phyloP scores from a whole-genome alignment of 352 stramenopile genomes.

The Globisporangium paroecandrum region DNA sequence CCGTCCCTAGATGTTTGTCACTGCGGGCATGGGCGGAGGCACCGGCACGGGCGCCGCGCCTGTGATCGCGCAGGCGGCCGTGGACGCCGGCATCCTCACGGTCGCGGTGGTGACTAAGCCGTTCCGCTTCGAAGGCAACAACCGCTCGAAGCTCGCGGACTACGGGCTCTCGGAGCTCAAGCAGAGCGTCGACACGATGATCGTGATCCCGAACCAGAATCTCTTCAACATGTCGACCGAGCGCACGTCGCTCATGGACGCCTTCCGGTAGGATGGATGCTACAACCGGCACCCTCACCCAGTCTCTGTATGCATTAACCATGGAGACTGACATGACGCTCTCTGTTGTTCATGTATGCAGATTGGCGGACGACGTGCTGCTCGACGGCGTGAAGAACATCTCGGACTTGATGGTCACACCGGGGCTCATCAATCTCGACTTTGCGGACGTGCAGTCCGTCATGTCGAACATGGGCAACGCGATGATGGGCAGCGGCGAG shows the following conservation, averaged over 20 bases:
- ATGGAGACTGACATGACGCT: background rate
- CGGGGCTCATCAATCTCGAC: slow-evolving; percentile 84
- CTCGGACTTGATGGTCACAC: slow-evolving; percentile 88
- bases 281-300: background rate
- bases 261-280: slow-evolving; percentile 50
- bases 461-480: slow-evolving; percentile 86
- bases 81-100: slow-evolving; percentile 82
- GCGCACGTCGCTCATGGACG: slow-evolving; percentile 84
- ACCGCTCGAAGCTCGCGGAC: slow-evolving; percentile 75
- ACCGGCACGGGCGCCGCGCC: slow-evolving; percentile 81
- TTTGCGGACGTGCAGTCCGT: slow-evolving; percentile 87
- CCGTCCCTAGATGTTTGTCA: slow-evolving; percentile 79
- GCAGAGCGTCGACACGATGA: slow-evolving; percentile 86
- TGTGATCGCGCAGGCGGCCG: slow-evolving; percentile 78
- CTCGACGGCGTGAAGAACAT: slow-evolving; percentile 88
- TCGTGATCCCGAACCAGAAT: slow-evolving; percentile 88
- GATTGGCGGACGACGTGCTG: slow-evolving; percentile 82
- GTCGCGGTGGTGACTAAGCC: slow-evolving; percentile 88
- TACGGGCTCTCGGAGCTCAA: slow-evolving; percentile 75
- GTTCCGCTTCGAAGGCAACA: slow-evolving; percentile 83
- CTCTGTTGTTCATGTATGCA: slow-evolving; percentile 14
- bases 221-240: slow-evolving; percentile 88
- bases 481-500: slow-evolving; percentile 91
- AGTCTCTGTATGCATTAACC: background rate
- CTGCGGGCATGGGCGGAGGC: slow-evolving; percentile 79